These are phyloP conservation scores for Plasmodium ovale DNA, from an alignment of 169 alveolate genomes.

Conservation along the genomic window DNA sequence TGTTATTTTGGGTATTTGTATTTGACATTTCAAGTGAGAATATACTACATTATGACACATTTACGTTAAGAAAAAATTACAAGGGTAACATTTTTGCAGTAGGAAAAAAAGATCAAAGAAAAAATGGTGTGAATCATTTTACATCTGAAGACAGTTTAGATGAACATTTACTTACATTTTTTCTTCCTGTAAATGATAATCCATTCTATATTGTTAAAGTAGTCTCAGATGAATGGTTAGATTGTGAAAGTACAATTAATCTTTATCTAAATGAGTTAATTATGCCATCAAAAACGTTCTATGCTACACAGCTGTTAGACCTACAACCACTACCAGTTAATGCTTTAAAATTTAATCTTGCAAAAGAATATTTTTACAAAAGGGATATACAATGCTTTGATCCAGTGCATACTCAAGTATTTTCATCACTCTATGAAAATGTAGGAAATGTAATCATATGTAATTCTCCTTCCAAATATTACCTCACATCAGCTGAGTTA, in stretches of 20 bases:
- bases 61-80: slow-evolving; percentile 80
- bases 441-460: slow-evolving; percentile 80
- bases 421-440: slow-evolving; percentile 78
- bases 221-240: slow-evolving; percentile 95
- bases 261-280: slow-evolving; percentile 84
- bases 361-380: slow-evolving; percentile 85
- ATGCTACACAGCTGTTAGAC: slow-evolving; percentile 96
- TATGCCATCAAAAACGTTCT: slow-evolving; percentile 93
- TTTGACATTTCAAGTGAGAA: slow-evolving; percentile 97
- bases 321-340: slow-evolving; percentile 94
- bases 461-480: slow-evolving; percentile 72
- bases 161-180: slow-evolving; percentile 93
- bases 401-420: slow-evolving; percentile 82
- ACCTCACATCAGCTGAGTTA: slow-evolving; percentile 57
- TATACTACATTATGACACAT: slow-evolving; percentile 94
- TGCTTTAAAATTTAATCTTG: slow-evolving; percentile 89
- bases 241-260: slow-evolving; percentile 82
- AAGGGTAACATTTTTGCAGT: background rate
- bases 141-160: slow-evolving; percentile 29
- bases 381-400: slow-evolving; percentile 74
- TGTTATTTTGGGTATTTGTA: slow-evolving; percentile 96
- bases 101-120: background rate
- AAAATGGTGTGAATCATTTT: background rate
- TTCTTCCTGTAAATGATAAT: slow-evolving; percentile 96
- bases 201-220: slow-evolving; percentile 94